Evolutionary conservation across 805 yeast genomes (phyloP), one percentile per base, ranked within the genome.

Genomic region (Ogataea pini): DNA sequence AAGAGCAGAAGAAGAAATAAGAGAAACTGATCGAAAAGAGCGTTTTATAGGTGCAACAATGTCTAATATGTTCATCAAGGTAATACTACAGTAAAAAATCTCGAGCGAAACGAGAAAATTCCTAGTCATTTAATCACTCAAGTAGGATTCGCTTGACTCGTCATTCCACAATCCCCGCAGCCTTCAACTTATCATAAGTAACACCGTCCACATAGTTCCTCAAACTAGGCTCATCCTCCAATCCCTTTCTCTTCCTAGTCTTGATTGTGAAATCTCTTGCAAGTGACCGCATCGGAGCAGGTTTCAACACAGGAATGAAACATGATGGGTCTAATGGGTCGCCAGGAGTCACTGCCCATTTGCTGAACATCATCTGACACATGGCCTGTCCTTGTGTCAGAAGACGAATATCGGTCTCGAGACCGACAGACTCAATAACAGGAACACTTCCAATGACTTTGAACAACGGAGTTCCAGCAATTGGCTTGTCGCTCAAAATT

Each of bases 231-330:
- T 85, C 95, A 12, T 84, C 88, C 7, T 81, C 75, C 29, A 92
- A 68, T 0, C 97, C 98, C 63, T 90, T 92, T 58, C 97, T 77
- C 58, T 83, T 80, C 63, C 99, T 76, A 0, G 97, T 89, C 65
- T 95, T 94, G 69, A 89, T 69, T 25, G 89, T 84, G 59, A 90
- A 89, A 66, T 94, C 99, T 48, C 99, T 73, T 1, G 97, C 92
- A 49, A 91, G 69, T 2, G 86, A 82, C 8, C 71, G 71, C 0
- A 73, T 67, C 5, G 85, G 83, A 1, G 94, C 96, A 0, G 96
- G 88, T 56, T 81, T 82, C 62, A 92, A 72, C 36, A 83, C 76
- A 4, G 90, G 89, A 33, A 89, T 75, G 41, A 68, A 70, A 14
- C 79, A 78, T 27, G 79, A 76, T 18, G 70, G 68, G 63, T 92